A percentile compares a stretch with the other conserved stretches of the same genome.
phyloP scores from a whole-genome alignment of 192 early-diverging fungal genomes.

The Allomyces javanicus region DNA sequence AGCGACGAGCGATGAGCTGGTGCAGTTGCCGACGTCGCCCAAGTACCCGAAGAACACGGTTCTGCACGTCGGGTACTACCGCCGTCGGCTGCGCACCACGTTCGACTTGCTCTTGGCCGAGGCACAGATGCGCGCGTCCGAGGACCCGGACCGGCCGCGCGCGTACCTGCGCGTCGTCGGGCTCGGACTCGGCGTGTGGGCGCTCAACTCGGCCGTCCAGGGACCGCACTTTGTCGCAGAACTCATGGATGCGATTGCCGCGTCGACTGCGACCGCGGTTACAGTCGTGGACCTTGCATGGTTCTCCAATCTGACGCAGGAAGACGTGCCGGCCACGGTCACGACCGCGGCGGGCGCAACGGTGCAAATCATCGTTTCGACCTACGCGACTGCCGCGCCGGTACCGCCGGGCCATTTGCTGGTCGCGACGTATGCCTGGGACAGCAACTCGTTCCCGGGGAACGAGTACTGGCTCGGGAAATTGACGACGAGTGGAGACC shows the following conservation, averaged over 20 bases:
- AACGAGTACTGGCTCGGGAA: slow-evolving; percentile 19
- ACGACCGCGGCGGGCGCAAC: not conserved
- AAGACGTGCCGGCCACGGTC: not conserved
- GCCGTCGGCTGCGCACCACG: not conserved
- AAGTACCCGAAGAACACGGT: no score
- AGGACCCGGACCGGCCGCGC: no score
- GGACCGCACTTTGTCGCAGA: not conserved
- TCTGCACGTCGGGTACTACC: not conserved
- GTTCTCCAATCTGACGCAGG: not conserved
- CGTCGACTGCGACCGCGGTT: not conserved
- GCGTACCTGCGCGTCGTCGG: not conserved
- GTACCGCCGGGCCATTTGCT: not conserved
- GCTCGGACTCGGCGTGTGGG: not conserved
- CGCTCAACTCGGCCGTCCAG: not conserved
- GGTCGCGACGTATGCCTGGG: not conserved
- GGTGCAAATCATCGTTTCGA: not conserved
- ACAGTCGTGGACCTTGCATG: not conserved
- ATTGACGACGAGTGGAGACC: slow-evolving; percentile 15
- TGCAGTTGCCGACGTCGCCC: no score
- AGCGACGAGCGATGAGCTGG: no score
- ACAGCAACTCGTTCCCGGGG: slow-evolving; percentile 14
- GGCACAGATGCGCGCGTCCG: not conserved
- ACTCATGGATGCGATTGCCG: not conserved
- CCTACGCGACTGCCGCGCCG: not conserved
- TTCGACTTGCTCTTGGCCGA: not conserved